Evolutionary conservation across 129 eudicot species (phyloP).

Genomic region (carrot (Daucus carota)): DNA sequence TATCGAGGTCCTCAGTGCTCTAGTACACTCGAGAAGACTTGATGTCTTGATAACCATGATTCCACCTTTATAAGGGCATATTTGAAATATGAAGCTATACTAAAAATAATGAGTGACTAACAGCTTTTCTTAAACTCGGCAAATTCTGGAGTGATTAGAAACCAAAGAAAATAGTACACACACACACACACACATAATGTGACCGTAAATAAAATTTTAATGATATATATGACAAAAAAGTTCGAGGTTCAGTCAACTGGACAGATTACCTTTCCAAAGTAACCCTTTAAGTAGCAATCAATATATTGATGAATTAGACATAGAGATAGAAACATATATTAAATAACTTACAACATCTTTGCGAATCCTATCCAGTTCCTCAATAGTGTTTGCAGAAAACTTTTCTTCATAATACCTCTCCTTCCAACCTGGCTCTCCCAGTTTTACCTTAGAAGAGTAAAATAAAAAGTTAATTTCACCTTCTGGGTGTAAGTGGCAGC

Average conservation of each 20-base stretch:
- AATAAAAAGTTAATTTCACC: not conserved
- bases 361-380: constrained; percentile 39
- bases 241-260: not conserved
- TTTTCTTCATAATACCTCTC: constrained; percentile 62
- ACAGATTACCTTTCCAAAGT: too few relatives aligned
- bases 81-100: too few relatives aligned
- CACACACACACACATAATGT: too few relatives aligned
- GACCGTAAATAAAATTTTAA: too few relatives aligned
- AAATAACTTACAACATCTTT: constrained; percentile 47
- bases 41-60: too few relatives aligned
- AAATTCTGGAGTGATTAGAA: too few relatives aligned
- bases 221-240: not conserved
- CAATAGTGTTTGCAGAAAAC: constrained; percentile 37
- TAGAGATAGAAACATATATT: constrained; percentile 9
- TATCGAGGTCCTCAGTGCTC: too few relatives aligned
- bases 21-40: too few relatives aligned
- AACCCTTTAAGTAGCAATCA: not conserved
- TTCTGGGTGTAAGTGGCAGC: not conserved
- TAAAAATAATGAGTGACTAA: too few relatives aligned
- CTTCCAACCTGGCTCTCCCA: constrained; percentile 61
- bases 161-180: too few relatives aligned
- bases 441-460: constrained; percentile 27
- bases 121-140: too few relatives aligned
- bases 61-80: too few relatives aligned
- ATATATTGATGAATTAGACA: not conserved